These are phyloP conservation scores for Microsporum audouinii DNA, from an alignment of 2,329 filamentous ascomycete genomes.

Conservation along the genomic window DNA sequence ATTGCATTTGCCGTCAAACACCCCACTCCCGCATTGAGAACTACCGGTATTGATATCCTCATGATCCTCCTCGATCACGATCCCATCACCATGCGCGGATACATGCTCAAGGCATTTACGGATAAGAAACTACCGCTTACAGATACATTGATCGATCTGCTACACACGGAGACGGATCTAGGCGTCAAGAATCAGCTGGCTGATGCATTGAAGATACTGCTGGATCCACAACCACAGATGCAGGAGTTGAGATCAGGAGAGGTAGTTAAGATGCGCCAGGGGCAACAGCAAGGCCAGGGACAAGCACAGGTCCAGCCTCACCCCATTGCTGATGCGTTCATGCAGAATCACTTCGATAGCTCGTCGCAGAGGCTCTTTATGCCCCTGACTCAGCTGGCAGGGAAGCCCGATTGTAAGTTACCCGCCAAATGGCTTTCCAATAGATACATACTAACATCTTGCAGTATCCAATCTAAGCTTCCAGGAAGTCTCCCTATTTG, in stretches of 20 bases:
- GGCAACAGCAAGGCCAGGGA: slow-evolving; percentile 22
- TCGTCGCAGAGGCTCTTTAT: slow-evolving; percentile 77
- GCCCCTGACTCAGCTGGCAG: slow-evolving; percentile 70
- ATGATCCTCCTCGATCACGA: slow-evolving; percentile 95
- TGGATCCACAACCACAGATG: slow-evolving; percentile 58
- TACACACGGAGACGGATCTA: slow-evolving; percentile 81
- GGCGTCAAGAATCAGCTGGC: slow-evolving; percentile 93
- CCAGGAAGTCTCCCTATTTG: slow-evolving; percentile 80
- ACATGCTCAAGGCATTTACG: slow-evolving; percentile 82
- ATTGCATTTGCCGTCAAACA: slow-evolving; percentile 87
- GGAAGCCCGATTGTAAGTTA: slow-evolving; percentile 43
- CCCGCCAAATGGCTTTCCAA: slow-evolving; percentile 8
- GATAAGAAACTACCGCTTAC: slow-evolving; percentile 78
- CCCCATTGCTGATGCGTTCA: slow-evolving; percentile 72
- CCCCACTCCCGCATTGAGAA: slow-evolving; percentile 68
- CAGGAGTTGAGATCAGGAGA: slow-evolving; percentile 56
- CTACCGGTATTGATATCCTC: slow-evolving; percentile 86
- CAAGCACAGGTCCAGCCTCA: slow-evolving; percentile 29
- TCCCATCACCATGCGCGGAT: slow-evolving; percentile 81
- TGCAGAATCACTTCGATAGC: slow-evolving; percentile 79
- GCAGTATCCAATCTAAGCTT: slow-evolving; percentile 60
- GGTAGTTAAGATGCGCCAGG: slow-evolving; percentile 50
- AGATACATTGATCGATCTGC: slow-evolving; percentile 81
- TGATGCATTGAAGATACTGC: slow-evolving; percentile 84
- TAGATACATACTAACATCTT: slow-evolving; percentile 3